Conservation (phyloP, 441 rosid species). For the Manihot esculenta region DNA sequence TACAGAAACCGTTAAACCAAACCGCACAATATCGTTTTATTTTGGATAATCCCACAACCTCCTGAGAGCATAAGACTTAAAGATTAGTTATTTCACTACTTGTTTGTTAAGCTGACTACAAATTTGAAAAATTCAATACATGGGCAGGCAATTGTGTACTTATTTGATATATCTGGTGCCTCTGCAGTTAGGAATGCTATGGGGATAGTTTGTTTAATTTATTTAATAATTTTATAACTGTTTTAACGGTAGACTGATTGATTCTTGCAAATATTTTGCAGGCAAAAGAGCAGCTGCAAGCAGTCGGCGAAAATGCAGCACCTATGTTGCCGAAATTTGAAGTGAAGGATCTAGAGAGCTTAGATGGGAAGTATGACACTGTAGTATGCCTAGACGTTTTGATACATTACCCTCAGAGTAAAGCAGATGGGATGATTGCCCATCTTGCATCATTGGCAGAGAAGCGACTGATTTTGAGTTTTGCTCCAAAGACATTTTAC, state of each 20-base stretch:
- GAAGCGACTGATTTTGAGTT: slow-evolving; percentile 71
- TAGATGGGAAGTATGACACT: slow-evolving; percentile 67
- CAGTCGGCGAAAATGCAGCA: slow-evolving; percentile 26
- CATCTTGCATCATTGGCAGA: slow-evolving; percentile 89
- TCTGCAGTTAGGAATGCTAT: neutral
- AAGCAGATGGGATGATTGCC: slow-evolving; percentile 89
- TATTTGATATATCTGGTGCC: neutral
- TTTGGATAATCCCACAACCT: too few relatives aligned
- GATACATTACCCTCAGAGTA: slow-evolving; percentile 88
- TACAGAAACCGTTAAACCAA: too few relatives aligned
- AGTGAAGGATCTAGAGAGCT: slow-evolving; percentile 81
- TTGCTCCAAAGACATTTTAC: slow-evolving; percentile 86
- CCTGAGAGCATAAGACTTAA: too few relatives aligned
- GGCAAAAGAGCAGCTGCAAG: slow-evolving; percentile 64
- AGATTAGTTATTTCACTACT: too few relatives aligned
- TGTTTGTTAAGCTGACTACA: too few relatives aligned
- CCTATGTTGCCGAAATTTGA: slow-evolving; percentile 61
- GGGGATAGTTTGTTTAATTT: neutral
- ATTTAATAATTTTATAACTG: neutral
- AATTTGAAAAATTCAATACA: too few relatives aligned
- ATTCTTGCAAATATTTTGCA: slow-evolving; percentile 19
- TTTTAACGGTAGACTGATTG: neutral
- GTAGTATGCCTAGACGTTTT: slow-evolving; percentile 88
- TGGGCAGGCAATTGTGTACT: too few relatives aligned
- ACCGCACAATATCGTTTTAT: too few relatives aligned